Evolutionary conservation across 805 yeast species (phyloP).

Genomic region (Metschnikowia cubensis): DNA sequence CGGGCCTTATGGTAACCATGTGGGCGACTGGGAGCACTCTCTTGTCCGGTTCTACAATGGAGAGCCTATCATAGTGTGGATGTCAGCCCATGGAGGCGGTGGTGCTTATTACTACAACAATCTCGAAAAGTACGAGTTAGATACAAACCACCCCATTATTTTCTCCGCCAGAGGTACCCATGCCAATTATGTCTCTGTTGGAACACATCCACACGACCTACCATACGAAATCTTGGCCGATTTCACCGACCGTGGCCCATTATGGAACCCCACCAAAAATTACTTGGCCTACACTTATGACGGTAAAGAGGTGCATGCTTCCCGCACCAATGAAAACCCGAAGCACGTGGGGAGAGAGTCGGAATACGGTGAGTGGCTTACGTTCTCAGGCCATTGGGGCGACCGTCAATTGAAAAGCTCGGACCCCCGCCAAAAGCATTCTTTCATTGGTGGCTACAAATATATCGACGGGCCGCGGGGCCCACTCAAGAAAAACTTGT

Average conservation of each 20-base stretch:
- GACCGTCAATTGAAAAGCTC: slow-evolving; percentile 59
- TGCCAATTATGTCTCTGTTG: slow-evolving; percentile 94
- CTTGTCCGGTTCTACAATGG: slow-evolving; percentile 81
- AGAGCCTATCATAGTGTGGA: slow-evolving; percentile 81
- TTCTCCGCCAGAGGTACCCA: slow-evolving; percentile 95
- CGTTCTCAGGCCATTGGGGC: slow-evolving; percentile 86
- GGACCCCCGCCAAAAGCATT: slow-evolving; percentile 82
- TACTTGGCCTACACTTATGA: slow-evolving; percentile 78
- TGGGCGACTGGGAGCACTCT: slow-evolving; percentile 98
- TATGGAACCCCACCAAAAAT: slow-evolving; percentile 91
- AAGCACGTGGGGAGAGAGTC: slow-evolving; percentile 50
- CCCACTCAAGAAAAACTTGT: slow-evolving; percentile 74
- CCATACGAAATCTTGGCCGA: slow-evolving; percentile 90
- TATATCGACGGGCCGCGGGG: slow-evolving; percentile 94
- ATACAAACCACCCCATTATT: slow-evolving; percentile 58
- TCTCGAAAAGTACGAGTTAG: slow-evolving; percentile 56
- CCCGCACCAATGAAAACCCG: slow-evolving; percentile 36
- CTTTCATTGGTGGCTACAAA: slow-evolving; percentile 79
- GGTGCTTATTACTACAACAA: slow-evolving; percentile 79
- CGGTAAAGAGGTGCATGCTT: slow-evolving; percentile 48
- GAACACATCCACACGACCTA: slow-evolving; percentile 92
- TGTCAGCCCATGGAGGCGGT: slow-evolving; percentile 98
- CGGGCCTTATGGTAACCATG: slow-evolving; percentile 96
- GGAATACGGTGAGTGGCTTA: slow-evolving; percentile 70
- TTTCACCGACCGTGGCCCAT: slow-evolving; percentile 90